A percentile compares a stretch with the other conserved stretches of the same genome.
Conservation (phyloP, 2,329 filamentous ascomycete species). For the Talaromyces sp. region DNA sequence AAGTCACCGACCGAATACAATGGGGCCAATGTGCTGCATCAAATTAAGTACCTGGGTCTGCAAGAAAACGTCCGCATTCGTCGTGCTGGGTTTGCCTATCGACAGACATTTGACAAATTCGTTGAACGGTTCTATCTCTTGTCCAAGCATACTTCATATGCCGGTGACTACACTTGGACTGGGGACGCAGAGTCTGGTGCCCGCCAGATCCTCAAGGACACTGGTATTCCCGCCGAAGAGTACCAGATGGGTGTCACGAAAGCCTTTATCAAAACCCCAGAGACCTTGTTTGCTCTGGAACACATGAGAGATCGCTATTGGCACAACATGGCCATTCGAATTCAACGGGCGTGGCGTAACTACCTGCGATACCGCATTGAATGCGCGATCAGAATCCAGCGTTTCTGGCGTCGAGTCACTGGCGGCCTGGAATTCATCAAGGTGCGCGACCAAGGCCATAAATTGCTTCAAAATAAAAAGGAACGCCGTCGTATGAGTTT, state of each 20-base stretch:
- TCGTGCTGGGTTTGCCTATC: conserved; percentile 91
- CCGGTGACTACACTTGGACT: conserved; percentile 94
- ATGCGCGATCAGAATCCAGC: conserved; percentile 87
- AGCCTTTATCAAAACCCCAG: conserved; percentile 96
- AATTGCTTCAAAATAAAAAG: conserved; percentile 75
- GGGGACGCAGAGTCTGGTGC: conserved; percentile 83
- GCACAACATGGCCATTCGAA: conserved; percentile 99
- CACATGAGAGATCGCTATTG: conserved; percentile 97
- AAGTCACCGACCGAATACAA: conserved; percentile 95
- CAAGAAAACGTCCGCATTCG: conserved; percentile 98
- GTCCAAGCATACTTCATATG: conserved; percentile 90
- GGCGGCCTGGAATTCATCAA: conserved; percentile 85
- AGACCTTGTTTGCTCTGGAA: conserved; percentile 92
- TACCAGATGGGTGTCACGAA: conserved; percentile 97
- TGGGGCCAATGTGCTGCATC: conserved; percentile 84
- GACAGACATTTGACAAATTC: conserved; percentile 96
- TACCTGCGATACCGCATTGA: conserved; percentile 90
- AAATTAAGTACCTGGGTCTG: conserved; percentile 98
- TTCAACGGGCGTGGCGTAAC: conserved; percentile 95
- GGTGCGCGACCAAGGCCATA: conserved; percentile 81
- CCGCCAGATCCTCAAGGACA: conserved; percentile 91
- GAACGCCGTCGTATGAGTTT: conserved; percentile 88
- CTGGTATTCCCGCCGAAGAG: conserved; percentile 88
- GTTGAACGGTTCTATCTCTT: conserved; percentile 95
- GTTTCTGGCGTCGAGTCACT: conserved; percentile 91